These are phyloP conservation scores for Stereocaulon alpinum DNA, from an alignment of 495 filamentous ascomycete species.

Conservation along the genomic window DNA sequence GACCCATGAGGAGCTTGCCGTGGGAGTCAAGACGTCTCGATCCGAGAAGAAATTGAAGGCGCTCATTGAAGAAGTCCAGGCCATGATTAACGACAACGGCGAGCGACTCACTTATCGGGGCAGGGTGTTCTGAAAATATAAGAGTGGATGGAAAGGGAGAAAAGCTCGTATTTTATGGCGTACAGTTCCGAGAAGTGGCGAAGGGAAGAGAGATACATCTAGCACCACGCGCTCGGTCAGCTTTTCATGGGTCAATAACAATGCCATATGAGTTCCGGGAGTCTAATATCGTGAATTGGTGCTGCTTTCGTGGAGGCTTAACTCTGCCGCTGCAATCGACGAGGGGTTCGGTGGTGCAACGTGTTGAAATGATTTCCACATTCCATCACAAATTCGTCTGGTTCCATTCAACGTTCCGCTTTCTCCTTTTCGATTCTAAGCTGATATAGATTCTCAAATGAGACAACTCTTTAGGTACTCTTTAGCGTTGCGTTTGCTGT, in stretches of 20 bases:
- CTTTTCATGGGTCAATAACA: background rate
- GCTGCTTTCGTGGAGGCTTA: background rate
- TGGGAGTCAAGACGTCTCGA: background rate
- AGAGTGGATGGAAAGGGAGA: no score
- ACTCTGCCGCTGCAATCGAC: background rate
- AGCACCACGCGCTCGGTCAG: background rate
- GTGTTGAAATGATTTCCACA: background rate
- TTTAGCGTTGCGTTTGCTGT: no score
- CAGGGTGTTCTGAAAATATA: no score
- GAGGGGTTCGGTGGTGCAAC: background rate
- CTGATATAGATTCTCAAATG: no score
- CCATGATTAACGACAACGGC: no score
- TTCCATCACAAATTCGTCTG: no score
- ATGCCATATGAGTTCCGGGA: background rate
- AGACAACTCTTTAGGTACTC: no score
- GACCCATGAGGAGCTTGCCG: slow-evolving; percentile 1
- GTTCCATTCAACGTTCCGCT: no score
- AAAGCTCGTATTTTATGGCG: background rate
- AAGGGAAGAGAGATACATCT: background rate
- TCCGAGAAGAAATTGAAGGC: background rate
- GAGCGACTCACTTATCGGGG: no score
- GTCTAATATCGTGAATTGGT: background rate
- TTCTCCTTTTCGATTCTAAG: no score
- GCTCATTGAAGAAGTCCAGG: no score
- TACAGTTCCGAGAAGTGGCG: background rate